Evolutionary conservation across 163 green algal genomes (phyloP).

Genomic region (Coccomyxa subellipsoidea): DNA sequence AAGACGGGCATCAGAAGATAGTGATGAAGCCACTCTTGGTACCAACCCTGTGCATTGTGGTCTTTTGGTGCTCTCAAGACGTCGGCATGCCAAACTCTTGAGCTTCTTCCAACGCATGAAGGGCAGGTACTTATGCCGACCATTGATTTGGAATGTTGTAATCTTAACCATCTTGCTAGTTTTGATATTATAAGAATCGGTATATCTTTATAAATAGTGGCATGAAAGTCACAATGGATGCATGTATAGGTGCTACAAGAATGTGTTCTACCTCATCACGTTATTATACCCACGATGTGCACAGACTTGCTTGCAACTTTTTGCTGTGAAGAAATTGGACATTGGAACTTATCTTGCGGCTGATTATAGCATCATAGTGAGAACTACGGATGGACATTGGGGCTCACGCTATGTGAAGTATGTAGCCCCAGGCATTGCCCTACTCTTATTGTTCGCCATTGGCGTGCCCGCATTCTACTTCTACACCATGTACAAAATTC

Average conservation of each 20-base stretch:
- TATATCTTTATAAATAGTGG: neutral
- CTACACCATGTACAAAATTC: slow-evolving; percentile 24
- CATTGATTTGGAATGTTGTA: neutral
- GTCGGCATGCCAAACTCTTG: neutral
- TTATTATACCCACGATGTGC: slow-evolving; percentile 46
- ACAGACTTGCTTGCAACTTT: slow-evolving; percentile 44
- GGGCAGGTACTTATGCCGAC: no score
- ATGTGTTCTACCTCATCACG: slow-evolving; percentile 52
- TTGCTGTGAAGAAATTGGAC: slow-evolving; percentile 36
- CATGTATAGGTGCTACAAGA: slow-evolving; percentile 46
- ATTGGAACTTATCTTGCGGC: slow-evolving; percentile 36
- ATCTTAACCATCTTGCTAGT: neutral
- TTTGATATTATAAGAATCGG: neutral
- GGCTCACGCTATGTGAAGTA: slow-evolving; percentile 28
- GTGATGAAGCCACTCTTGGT: no score
- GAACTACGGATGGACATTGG: neutral
- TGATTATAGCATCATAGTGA: slow-evolving; percentile 34
- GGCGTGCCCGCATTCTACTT: slow-evolving; percentile 38
- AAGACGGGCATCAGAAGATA: no score
- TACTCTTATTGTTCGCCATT: slow-evolving; percentile 37
- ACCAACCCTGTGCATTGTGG: neutral
- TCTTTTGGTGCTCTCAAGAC: neutral
- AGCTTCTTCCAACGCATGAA: neutral
- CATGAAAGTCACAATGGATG: no score
- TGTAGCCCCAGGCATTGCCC: slow-evolving; percentile 26